These are phyloP conservation scores for Kwoniella botswanensis DNA, from an alignment of 768 basidiomycete genomes.

Conservation along the genomic window DNA sequence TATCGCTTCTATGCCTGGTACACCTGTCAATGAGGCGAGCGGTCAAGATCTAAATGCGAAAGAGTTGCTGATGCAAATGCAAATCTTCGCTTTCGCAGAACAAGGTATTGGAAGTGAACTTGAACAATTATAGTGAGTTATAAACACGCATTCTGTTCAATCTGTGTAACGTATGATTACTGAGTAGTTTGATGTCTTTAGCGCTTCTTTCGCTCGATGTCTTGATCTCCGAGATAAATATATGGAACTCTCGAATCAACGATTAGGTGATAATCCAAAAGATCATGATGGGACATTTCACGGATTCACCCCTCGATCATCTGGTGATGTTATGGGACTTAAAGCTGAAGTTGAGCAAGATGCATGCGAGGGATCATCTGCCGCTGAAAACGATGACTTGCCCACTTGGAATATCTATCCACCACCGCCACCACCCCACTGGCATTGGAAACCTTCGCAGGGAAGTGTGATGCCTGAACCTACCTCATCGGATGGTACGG, in stretches of 20 bases:
- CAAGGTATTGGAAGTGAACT: constrained; percentile 57
- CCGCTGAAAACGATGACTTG: constrained; percentile 45
- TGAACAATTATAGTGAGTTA: constrained; percentile 57
- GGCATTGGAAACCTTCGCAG: constrained; percentile 72
- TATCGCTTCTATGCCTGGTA: constrained; percentile 11
- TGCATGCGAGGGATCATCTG: constrained; percentile 32
- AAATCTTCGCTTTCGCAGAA: constrained; percentile 55
- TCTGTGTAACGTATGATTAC: neutral
- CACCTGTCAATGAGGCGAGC: constrained; percentile 4
- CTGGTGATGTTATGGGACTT: constrained; percentile 70
- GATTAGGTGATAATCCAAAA: constrained; percentile 91
- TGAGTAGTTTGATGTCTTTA: constrained; percentile 13
- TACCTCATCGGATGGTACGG: constrained; percentile 14
- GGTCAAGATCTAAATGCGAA: constrained; percentile 6
- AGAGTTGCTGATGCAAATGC: constrained; percentile 52
- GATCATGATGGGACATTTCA: constrained; percentile 83
- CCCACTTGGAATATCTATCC: constrained; percentile 89
- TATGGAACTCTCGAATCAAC: constrained; percentile 81
- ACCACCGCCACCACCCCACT: constrained; percentile 89
- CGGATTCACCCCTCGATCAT: constrained; percentile 67
- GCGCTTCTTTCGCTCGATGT: constrained; percentile 73
- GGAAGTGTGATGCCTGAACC: constrained; percentile 31
- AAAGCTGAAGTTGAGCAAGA: constrained; percentile 66
- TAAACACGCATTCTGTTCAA: too few relatives aligned
- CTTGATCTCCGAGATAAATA: constrained; percentile 95